phyloP scores from a whole-genome alignment of 2,329 filamentous ascomycete species.

The Colletotrichum spaethianum region DNA sequence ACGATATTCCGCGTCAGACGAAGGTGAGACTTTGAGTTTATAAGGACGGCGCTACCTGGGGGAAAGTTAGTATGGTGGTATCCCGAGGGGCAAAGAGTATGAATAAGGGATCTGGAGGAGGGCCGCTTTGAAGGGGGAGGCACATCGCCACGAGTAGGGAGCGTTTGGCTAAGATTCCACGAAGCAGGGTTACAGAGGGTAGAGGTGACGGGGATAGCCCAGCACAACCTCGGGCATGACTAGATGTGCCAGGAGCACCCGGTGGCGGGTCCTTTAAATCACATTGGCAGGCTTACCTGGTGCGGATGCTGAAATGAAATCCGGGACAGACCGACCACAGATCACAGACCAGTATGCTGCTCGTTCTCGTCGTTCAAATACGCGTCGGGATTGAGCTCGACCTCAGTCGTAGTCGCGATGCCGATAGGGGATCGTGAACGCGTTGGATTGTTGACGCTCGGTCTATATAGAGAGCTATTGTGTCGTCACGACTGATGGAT shows the following conservation, averaged over 20 bases:
- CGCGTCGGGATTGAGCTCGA: conserved; percentile 2
- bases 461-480: conserved; percentile 18
- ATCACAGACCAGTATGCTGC: conserved; percentile 40
- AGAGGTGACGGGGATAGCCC: conserved; percentile 29
- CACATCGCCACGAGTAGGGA: conserved; percentile 36
- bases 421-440: background rate
- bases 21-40: conserved; percentile 40
- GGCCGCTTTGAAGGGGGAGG: conserved; percentile 12
- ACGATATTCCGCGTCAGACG: conserved; percentile 33
- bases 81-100: conserved; percentile 24
- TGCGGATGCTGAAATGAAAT: conserved; percentile 28
- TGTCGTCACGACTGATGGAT: conserved; percentile 11
- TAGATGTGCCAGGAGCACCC: conserved; percentile 38
- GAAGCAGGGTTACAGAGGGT: conserved; percentile 22
- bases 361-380: conserved; percentile 29
- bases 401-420: background rate
- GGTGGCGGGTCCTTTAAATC: conserved; percentile 37
- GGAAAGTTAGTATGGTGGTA: conserved; percentile 24
- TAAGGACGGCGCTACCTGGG: conserved; percentile 26
- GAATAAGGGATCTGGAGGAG: conserved; percentile 11
- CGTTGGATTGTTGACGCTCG: background rate
- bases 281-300: conserved; percentile 40
- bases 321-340: conserved; percentile 33
- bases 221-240: conserved; percentile 29
- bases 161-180: conserved; percentile 32